Percentiles rank a stretch among this genome's conserved stretches.
Evolutionary conservation across 2,329 filamentous ascomycete species (phyloP).

Genomic region (Penicillium olsonii): DNA sequence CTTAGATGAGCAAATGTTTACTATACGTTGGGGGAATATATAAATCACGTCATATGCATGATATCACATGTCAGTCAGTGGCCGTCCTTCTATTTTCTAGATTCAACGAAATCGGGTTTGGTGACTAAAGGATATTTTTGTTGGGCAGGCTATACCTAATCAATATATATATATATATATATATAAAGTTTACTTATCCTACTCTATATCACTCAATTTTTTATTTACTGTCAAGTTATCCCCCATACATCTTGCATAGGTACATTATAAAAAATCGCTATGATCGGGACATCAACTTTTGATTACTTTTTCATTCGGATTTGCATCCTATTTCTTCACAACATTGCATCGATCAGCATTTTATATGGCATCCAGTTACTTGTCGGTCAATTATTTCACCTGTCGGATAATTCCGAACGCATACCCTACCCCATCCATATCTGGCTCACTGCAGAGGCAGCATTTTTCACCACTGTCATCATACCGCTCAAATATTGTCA

Average conservation of each 20-base stretch:
- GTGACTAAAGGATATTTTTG: too few relatives aligned
- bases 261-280: constrained; percentile 14
- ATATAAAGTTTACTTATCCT: too few relatives aligned
- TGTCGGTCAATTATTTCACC: constrained; percentile 26
- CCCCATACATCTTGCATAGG: too few relatives aligned
- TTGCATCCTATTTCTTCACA: constrained; percentile 52
- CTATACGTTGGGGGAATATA: too few relatives aligned
- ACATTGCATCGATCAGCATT: constrained; percentile 53
- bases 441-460: constrained; percentile 53
- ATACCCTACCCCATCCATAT: constrained; percentile 40
- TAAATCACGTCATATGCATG: too few relatives aligned
- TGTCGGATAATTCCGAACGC: constrained; percentile 32
- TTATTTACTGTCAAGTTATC: background rate
- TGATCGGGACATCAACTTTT: constrained; percentile 43
- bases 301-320: constrained; percentile 50
- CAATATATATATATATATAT: too few relatives aligned
- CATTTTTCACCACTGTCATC: constrained; percentile 58
- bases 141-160: too few relatives aligned
- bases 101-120: too few relatives aligned
- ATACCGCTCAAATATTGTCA: constrained; percentile 55
- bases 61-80: too few relatives aligned
- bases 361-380: constrained; percentile 42
- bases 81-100: too few relatives aligned
- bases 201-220: too few relatives aligned
- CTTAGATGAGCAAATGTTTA: too few relatives aligned